These are phyloP conservation scores for Coemansia sp. DNA, from an alignment of 192 early-diverging fungal genomes.

Conservation along the genomic window DNA sequence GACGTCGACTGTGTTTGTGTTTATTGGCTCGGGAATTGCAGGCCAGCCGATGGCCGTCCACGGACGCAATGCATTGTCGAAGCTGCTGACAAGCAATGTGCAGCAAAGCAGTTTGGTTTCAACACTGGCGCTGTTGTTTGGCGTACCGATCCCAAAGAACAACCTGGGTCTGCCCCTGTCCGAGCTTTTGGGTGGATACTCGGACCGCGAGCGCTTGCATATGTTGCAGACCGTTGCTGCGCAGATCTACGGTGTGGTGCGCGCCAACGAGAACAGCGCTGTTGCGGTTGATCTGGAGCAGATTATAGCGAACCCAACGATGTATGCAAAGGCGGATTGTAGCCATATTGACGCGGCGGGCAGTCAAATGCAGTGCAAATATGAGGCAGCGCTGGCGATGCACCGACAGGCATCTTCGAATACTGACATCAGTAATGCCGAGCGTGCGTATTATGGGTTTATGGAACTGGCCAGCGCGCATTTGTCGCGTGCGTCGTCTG, in stretches of 20 bases:
- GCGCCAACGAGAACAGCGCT: conserved; percentile 27
- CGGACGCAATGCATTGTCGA: conserved; percentile 27
- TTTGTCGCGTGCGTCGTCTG: conserved; percentile 43
- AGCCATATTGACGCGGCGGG: not conserved
- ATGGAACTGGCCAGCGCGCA: conserved; percentile 36
- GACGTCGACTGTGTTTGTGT: conserved; percentile 54
- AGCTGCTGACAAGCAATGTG: conserved; percentile 28
- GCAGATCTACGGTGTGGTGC: conserved; percentile 57
- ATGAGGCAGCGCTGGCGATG: conserved; percentile 24
- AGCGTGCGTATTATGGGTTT: conserved; percentile 36
- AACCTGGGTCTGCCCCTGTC: conserved; percentile 51
- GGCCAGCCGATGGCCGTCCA: conserved; percentile 18
- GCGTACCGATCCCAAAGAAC: conserved; percentile 55
- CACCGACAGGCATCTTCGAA: conserved; percentile 9
- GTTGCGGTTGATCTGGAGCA: not conserved
- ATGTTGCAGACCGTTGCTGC: conserved; percentile 63
- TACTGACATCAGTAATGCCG: not conserved
- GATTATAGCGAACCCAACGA: not conserved
- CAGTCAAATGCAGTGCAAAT: conserved; percentile 33
- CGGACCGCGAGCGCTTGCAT: conserved; percentile 38
- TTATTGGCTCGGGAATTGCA: conserved; percentile 40
- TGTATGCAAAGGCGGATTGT: conserved; percentile 3
- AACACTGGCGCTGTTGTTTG: conserved; percentile 54
- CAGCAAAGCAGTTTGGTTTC: conserved; percentile 51
- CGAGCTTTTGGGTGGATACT: conserved; percentile 33